Conservation (phyloP, 768 basidiomycete species). For the Auriscalpium microsporum region DNA sequence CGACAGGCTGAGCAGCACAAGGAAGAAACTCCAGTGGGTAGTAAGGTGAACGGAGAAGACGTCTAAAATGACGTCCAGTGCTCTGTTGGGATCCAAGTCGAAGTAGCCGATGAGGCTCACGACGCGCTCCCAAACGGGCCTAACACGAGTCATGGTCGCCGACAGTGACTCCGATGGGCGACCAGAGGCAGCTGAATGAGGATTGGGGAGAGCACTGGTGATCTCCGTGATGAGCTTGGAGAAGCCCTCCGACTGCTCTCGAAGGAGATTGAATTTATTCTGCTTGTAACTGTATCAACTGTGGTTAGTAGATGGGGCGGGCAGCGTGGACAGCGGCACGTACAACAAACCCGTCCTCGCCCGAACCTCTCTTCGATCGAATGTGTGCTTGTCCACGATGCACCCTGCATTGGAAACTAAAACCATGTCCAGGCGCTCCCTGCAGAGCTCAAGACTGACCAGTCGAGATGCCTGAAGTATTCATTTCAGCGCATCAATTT, state of each 20-base stretch:
- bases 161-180: conserved; percentile 51
- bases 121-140: conserved; percentile 72
- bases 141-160: conserved; percentile 55
- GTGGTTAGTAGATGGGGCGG: not conserved
- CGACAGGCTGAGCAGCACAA: conserved; percentile 77
- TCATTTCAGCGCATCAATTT: no score
- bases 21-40: conserved; percentile 82
- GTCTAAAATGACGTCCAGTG: conserved; percentile 89
- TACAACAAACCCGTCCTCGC: conserved; percentile 77
- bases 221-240: conserved; percentile 86
- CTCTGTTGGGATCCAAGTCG: conserved; percentile 91
- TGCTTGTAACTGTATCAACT: conserved; percentile 71
- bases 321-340: conserved; percentile 23
- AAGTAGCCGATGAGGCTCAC: conserved; percentile 92
- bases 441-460: conserved; percentile 50
- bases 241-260: conserved; percentile 97
- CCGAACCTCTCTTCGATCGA: conserved; percentile 76
- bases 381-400: conserved; percentile 53
- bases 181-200: conserved; percentile 63
- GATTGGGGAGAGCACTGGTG: conserved; percentile 62
- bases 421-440: conserved; percentile 65
- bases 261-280: conserved; percentile 94
- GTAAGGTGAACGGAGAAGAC: conserved; percentile 76
- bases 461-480: conserved; percentile 45
- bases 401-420: conserved; percentile 58